Conservation (phyloP, 306 rosid species). For the Senna siamea region DNA sequence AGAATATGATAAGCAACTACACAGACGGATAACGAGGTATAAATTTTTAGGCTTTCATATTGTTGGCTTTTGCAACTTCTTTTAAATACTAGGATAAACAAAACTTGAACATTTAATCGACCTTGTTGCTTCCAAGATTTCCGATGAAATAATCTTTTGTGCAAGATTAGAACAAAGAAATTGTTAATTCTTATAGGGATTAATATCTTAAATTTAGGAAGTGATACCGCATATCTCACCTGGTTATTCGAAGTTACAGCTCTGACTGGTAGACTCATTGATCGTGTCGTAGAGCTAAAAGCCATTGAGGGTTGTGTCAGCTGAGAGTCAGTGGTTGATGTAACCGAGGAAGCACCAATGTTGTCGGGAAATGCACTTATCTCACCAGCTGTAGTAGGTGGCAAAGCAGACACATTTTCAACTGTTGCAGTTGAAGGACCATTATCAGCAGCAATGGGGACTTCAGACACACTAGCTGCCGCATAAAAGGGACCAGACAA, state of each 20-base stretch:
- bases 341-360: slow-evolving; percentile 33
- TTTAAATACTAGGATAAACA: not conserved
- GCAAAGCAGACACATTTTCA: slow-evolving; percentile 40
- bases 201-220: not conserved
- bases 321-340: slow-evolving; percentile 35
- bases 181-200: not conserved
- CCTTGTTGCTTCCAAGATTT: too few relatives aligned
- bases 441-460: slow-evolving; percentile 30
- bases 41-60: slow-evolving; percentile 1
- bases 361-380: slow-evolving; percentile 36
- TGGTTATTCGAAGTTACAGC: slow-evolving; percentile 40
- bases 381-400: slow-evolving; percentile 36
- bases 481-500: slow-evolving; percentile 55
- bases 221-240: slow-evolving; percentile 50
- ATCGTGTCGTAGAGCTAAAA: slow-evolving; percentile 40
- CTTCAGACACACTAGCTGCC: slow-evolving; percentile 35
- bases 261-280: slow-evolving; percentile 26
- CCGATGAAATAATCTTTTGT: not conserved
- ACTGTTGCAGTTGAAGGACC: slow-evolving; percentile 37
- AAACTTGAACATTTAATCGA: too few relatives aligned
- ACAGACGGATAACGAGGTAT: slow-evolving; percentile 2
- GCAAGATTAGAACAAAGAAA: not conserved
- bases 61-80: slow-evolving; percentile 5
- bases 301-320: slow-evolving; percentile 39
- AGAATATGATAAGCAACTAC: slow-evolving; percentile 27